These are phyloP conservation scores for Elongisporangium undulatum DNA, from an alignment of 352 stramenopile genomes.

Conservation along the genomic window DNA sequence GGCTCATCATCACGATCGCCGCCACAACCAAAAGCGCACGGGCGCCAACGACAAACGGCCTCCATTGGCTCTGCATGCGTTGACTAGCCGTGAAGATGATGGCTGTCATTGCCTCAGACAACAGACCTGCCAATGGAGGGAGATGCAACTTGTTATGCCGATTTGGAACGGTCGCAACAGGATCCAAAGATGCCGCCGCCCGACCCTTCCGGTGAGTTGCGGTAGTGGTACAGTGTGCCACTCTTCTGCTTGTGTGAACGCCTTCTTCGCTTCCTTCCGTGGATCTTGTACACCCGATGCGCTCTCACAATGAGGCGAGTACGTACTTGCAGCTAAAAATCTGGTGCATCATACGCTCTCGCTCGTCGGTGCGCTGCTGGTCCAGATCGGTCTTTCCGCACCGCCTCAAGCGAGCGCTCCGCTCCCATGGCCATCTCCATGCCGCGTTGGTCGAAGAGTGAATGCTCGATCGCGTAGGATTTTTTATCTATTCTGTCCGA, in stretches of 20 bases:
- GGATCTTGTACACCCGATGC: neutral
- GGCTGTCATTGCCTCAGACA: neutral
- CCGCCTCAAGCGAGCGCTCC: neutral
- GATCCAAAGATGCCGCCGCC: neutral
- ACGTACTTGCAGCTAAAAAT: neutral
- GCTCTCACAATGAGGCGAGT: neutral
- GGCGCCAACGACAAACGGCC: constrained; percentile 1
- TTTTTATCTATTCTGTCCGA: neutral
- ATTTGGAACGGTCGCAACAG: neutral
- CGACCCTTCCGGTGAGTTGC: neutral
- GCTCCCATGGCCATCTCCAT: neutral
- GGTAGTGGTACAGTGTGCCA: neutral
- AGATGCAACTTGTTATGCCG: neutral
- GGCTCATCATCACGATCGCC: neutral
- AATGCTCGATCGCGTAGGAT: neutral
- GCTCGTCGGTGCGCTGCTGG: neutral
- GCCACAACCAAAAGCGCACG: constrained; percentile 5
- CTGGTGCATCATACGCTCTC: neutral
- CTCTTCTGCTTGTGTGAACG: neutral
- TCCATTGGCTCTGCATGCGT: neutral
- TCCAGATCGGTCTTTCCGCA: neutral
- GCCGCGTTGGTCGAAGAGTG: neutral
- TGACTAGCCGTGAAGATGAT: neutral
- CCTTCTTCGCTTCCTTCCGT: neutral
- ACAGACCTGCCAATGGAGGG: neutral